Conservation (phyloP, 2,329 filamentous ascomycete species). For the Waltergamsia citrina region DNA sequence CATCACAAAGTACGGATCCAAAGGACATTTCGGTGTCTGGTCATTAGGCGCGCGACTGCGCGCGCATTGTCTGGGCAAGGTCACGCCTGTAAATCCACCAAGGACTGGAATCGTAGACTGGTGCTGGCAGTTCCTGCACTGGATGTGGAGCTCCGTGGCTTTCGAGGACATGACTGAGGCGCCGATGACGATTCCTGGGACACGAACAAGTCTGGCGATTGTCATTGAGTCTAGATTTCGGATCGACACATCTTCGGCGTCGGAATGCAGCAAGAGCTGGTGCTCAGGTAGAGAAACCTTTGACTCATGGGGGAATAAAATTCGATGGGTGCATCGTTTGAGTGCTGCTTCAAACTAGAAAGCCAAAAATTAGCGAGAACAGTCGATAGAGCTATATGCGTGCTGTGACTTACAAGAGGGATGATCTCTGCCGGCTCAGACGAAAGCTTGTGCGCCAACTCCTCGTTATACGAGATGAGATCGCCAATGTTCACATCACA, state of each 20-base stretch:
- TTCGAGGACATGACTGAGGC: conserved; percentile 96
- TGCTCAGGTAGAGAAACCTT: conserved; percentile 72
- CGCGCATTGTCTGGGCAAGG: conserved; percentile 70
- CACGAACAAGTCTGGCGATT: conserved; percentile 89
- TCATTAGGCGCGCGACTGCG: conserved; percentile 57
- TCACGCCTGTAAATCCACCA: conserved; percentile 81
- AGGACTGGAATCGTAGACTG: conserved; percentile 61
- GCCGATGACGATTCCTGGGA: conserved; percentile 95
- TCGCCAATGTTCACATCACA: conserved; percentile 96
- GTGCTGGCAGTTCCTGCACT: conserved; percentile 80
- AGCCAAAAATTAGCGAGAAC: conserved; percentile 6
- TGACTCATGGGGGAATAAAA: conserved; percentile 72
- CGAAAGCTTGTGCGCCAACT: conserved; percentile 80
- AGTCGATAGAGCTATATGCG: no score
- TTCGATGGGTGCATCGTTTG: conserved; percentile 84
- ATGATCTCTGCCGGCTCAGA: conserved; percentile 90
- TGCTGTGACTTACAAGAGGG: conserved; percentile 59
- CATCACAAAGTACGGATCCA: conserved; percentile 92
- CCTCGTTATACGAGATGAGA: conserved; percentile 91
- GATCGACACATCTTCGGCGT: conserved; percentile 83
- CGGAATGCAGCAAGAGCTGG: conserved; percentile 90
- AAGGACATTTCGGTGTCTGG: conserved; percentile 63
- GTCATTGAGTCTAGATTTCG: conserved; percentile 87
- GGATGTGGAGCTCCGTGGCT: conserved; percentile 74
- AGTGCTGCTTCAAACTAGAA: conserved; percentile 80